phyloP scores from a whole-genome alignment of 768 basidiomycete genomes.

The Lactarius pseudohatsudake region DNA sequence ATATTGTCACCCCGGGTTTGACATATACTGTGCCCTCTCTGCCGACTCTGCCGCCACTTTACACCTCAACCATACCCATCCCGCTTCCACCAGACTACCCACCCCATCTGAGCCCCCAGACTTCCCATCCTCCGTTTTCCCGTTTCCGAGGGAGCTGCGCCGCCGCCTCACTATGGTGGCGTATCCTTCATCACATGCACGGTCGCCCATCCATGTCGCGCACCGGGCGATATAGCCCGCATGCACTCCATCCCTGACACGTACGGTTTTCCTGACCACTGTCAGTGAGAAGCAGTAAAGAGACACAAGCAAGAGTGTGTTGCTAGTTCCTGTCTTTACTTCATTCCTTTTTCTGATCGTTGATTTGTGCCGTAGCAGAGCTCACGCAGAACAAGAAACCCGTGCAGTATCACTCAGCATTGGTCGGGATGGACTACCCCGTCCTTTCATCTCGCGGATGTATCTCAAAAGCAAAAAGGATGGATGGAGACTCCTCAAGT shows the following conservation, averaged over 20 bases:
- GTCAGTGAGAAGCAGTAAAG: slow-evolving; percentile 78
- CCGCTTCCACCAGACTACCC: slow-evolving; percentile 42
- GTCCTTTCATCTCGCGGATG: too few relatives aligned
- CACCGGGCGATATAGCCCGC: slow-evolving; percentile 81
- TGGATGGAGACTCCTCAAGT: too few relatives aligned
- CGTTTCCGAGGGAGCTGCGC: slow-evolving; percentile 26
- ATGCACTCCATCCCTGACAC: slow-evolving; percentile 84
- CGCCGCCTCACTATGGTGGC: slow-evolving; percentile 29
- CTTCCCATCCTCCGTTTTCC: slow-evolving; percentile 27
- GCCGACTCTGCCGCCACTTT: slow-evolving; percentile 48
- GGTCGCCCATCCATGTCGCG: slow-evolving; percentile 89
- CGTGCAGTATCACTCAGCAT: slow-evolving; percentile 74
- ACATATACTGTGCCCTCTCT: too few relatives aligned
- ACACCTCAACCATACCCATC: slow-evolving; percentile 26
- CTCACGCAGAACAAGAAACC: slow-evolving; percentile 60
- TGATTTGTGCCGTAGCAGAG: slow-evolving; percentile 46
- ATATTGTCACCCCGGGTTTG: too few relatives aligned
- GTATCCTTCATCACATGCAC: slow-evolving; percentile 70
- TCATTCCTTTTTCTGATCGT: not conserved
- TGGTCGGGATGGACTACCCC: slow-evolving; percentile 75
- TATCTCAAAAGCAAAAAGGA: too few relatives aligned
- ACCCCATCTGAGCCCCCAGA: slow-evolving; percentile 1
- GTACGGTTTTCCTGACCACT: slow-evolving; percentile 71
- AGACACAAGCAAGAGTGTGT: slow-evolving; percentile 61
- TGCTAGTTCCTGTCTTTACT: slow-evolving; percentile 38